Conservation (phyloP, 1,139 yeast genomes). For the Meyerozyma carpophila region DNA sequence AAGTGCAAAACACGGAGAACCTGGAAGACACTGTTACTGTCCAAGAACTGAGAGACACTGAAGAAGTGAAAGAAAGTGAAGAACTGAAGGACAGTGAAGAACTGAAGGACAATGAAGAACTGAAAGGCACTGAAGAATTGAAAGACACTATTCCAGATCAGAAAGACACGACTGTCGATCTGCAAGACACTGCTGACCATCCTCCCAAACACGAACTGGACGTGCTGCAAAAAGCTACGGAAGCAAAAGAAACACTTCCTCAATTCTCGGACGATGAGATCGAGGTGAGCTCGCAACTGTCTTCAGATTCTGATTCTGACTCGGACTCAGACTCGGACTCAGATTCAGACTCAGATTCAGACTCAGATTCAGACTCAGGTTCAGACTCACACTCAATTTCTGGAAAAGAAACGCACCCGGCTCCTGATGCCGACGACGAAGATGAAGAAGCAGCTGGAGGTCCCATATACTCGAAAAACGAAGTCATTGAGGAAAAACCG, state of each 20-base stretch:
- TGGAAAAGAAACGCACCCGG: slow-evolving; percentile 15
- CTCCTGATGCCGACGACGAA: slow-evolving; percentile 32
- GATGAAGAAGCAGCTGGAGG: slow-evolving; percentile 37
- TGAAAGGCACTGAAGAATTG: too few relatives aligned
- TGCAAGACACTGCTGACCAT: too few relatives aligned
- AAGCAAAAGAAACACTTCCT: slow-evolving; percentile 7
- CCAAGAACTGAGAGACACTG: too few relatives aligned
- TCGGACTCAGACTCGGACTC: slow-evolving; percentile 19
- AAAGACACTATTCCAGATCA: too few relatives aligned
- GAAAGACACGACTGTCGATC: too few relatives aligned
- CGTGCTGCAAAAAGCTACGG: not conserved
- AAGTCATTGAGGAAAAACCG: slow-evolving; percentile 61
- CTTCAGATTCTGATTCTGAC: slow-evolving; percentile 14
- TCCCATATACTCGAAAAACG: slow-evolving; percentile 78
- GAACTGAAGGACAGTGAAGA: too few relatives aligned
- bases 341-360: slow-evolving; percentile 11
- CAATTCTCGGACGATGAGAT: slow-evolving; percentile 20
- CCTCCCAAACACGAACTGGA: not conserved
- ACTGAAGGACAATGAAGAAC: too few relatives aligned
- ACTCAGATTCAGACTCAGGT: slow-evolving; percentile 9
- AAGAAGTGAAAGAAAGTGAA: too few relatives aligned
- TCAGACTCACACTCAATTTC: slow-evolving; percentile 10
- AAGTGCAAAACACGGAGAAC: too few relatives aligned
- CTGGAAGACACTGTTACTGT: too few relatives aligned
- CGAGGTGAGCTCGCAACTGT: slow-evolving; percentile 11